Base-by-base conservation (phyloP, 768 basidiomycete species). In the Leucocoprinus sp. region DNA sequence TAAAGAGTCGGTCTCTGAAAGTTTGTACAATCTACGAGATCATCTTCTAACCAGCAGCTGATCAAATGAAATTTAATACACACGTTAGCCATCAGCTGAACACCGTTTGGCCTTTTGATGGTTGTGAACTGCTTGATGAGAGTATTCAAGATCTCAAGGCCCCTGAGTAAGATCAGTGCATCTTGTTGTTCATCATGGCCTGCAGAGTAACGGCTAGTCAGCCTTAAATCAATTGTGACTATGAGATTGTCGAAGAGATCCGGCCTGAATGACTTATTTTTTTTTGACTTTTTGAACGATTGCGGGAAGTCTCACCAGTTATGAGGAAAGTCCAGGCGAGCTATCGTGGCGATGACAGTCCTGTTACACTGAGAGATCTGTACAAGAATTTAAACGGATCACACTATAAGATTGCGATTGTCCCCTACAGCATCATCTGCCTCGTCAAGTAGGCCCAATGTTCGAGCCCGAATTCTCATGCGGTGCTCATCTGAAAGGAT, bases 351-450 rank as follows among this genome's bases (percentile, higher is more conserved):
- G 7, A 89, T 71, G 19, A 87, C 78, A 23, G 84, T 56, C 50
- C 85, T 74, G 50, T 92, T 88, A 56, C 79, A 87, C 45, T 83
- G 73, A 14, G 85, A 78, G 48, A 93, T 83, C 91, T 91, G 42
- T 34, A 47, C 58, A 39, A 41, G 23, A 21, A 38, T 18, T 41
- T 43, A 28, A 45, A 41, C 17, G 42, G 33, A 35, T 27, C 23
- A 11, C 29, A 37, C 8, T 23, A 27, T 24, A 24, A 12, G 19
- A 28, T 17, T 14, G 29, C 14, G 38, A 6, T 17, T 49, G 17
- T 8, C n/a, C 54, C 69, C 54, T 50, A 87, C 91, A 24, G 78
- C 78, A 44, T 85, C 83, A 56, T 93, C 89, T 26, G 71, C 64
- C 56, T 93, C 91, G 52, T 87, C 76, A 23, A 93, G 59, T 49